Conservation (phyloP, 352 stramenopile genomes). For the Phytophthora pseudosyringae region DNA sequence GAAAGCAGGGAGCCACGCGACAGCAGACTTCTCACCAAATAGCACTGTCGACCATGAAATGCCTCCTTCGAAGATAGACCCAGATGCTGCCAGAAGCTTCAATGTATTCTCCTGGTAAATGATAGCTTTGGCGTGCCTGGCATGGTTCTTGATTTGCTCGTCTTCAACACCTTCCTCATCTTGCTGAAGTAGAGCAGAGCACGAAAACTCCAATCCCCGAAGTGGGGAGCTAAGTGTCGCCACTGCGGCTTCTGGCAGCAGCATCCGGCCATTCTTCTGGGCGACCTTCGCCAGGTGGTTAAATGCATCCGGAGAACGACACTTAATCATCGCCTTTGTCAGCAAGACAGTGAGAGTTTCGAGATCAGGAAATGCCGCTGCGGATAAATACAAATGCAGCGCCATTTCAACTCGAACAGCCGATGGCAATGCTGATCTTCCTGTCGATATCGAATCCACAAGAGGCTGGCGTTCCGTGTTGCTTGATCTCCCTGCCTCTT, state of each 20-base stretch:
- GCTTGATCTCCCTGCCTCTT: slow-evolving; percentile 28
- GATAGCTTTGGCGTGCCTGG: slow-evolving; percentile 29
- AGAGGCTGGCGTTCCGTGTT: slow-evolving; percentile 10
- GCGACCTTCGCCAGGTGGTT: slow-evolving; percentile 35
- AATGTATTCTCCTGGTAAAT: slow-evolving; percentile 45
- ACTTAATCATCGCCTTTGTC: slow-evolving; percentile 47
- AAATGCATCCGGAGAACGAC: slow-evolving; percentile 39
- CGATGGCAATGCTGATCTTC: slow-evolving; percentile 19
- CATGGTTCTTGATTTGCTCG: slow-evolving; percentile 13
- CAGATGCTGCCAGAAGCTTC: slow-evolving; percentile 27
- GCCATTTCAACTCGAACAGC: slow-evolving; percentile 47
- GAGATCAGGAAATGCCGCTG: slow-evolving; percentile 41
- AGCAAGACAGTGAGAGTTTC: slow-evolving; percentile 40
- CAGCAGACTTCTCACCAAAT: slow-evolving; percentile 30
- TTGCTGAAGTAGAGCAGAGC: slow-evolving; percentile 17
- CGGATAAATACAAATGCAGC: slow-evolving; percentile 40
- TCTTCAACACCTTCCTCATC: slow-evolving; percentile 21
- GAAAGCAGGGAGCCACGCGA: slow-evolving; percentile 43
- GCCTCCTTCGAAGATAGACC: slow-evolving; percentile 23
- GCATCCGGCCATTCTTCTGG: slow-evolving; percentile 29
- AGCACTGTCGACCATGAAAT: slow-evolving; percentile 34
- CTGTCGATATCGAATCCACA: slow-evolving; percentile 11
- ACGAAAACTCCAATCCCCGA: slow-evolving; percentile 38
- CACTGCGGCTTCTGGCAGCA: slow-evolving; percentile 34
- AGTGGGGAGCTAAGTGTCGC: slow-evolving; percentile 33